Evolutionary conservation across 371 early-diverging fungal genomes (phyloP).

Genomic region (Vairimorpha ceranae): DNA sequence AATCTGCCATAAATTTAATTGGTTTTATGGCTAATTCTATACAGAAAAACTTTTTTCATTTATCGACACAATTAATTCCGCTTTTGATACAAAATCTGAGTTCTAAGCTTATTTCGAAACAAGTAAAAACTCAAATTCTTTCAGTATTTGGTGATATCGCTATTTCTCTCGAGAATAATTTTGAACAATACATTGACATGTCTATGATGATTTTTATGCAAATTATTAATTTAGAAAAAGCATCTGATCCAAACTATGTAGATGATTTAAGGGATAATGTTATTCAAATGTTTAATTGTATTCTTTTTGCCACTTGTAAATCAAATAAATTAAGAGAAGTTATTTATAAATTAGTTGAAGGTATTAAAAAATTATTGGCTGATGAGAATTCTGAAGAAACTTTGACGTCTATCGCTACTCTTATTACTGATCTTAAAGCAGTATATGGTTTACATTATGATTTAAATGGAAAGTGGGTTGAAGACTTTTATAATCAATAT

Average conservation of each 20-base stretch:
- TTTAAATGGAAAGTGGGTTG: slow-evolving; percentile 32
- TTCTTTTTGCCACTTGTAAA: slow-evolving; percentile 35
- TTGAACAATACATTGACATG: slow-evolving; percentile 71
- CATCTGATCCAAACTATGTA: slow-evolving; percentile 28
- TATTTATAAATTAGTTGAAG: slow-evolving; percentile 13
- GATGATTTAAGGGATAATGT: slow-evolving; percentile 41
- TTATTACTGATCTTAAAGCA: slow-evolving; percentile 22
- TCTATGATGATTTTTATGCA: slow-evolving; percentile 75
- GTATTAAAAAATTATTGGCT: background rate
- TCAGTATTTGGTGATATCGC: slow-evolving; percentile 92
- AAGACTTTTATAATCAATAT: slow-evolving; percentile 15
- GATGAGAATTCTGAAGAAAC: slow-evolving; percentile 2
- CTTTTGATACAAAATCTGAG: slow-evolving; percentile 34
- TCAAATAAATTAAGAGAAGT: slow-evolving; percentile 8
- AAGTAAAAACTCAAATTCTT: slow-evolving; percentile 77
- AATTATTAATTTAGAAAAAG: slow-evolving; percentile 63
- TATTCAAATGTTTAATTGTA: slow-evolving; percentile 34
- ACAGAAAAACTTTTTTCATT: slow-evolving; percentile 48
- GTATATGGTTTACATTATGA: slow-evolving; percentile 30
- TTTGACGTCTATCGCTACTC: background rate
- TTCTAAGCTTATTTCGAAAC: slow-evolving; percentile 28
- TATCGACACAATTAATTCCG: slow-evolving; percentile 41
- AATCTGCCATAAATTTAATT: slow-evolving; percentile 48
- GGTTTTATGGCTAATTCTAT: slow-evolving; percentile 54
- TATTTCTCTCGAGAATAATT: slow-evolving; percentile 76